Evolutionary conservation across 768 basidiomycete genomes (phyloP).

Genomic region (Coprinopsis cinerea): DNA sequence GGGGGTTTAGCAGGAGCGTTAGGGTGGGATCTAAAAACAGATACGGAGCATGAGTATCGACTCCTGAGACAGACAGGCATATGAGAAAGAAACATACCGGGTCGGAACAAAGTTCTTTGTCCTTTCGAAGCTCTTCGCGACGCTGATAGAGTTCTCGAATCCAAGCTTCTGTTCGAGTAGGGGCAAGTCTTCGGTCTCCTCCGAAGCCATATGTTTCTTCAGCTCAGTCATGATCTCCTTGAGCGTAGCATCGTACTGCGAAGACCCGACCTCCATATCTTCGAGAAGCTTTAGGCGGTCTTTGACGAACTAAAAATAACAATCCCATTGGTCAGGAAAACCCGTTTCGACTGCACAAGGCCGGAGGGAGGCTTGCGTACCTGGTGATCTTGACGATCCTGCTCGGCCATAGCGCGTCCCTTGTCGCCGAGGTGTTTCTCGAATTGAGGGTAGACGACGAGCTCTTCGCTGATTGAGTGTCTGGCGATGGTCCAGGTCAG

Average conservation of each 20-base stretch:
- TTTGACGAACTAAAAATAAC: constrained; percentile 23
- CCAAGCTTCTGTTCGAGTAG: constrained; percentile 44
- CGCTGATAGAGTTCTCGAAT: constrained; percentile 32
- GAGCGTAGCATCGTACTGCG: constrained; percentile 36
- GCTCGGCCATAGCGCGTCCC: constrained; percentile 44
- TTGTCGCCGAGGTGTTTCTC: constrained; percentile 48
- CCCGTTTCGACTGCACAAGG: background rate
- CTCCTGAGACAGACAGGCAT: background rate
- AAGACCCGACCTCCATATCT: constrained; percentile 32
- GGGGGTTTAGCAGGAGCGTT: constrained; percentile 50
- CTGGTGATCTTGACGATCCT: constrained; percentile 53
- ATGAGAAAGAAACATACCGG: constrained; percentile 33
- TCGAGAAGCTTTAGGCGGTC: constrained; percentile 41
- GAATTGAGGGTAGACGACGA: constrained; percentile 59
- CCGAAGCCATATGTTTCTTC: constrained; percentile 46
- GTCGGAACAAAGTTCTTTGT: constrained; percentile 62
- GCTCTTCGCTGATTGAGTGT: constrained; percentile 57
- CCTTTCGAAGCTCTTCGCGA: constrained; percentile 40
- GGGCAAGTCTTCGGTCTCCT: constrained; percentile 53
- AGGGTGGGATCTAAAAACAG: constrained; percentile 9
- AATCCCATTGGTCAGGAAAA: background rate
- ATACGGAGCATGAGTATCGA: background rate
- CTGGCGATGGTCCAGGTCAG: constrained; percentile 57
- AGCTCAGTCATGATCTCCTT: constrained; percentile 41
- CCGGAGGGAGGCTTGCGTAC: constrained; percentile 22